These are phyloP conservation scores for Musa acuminata DNA, from an alignment of 176 grass and related monocot species.

Conservation along the genomic window DNA sequence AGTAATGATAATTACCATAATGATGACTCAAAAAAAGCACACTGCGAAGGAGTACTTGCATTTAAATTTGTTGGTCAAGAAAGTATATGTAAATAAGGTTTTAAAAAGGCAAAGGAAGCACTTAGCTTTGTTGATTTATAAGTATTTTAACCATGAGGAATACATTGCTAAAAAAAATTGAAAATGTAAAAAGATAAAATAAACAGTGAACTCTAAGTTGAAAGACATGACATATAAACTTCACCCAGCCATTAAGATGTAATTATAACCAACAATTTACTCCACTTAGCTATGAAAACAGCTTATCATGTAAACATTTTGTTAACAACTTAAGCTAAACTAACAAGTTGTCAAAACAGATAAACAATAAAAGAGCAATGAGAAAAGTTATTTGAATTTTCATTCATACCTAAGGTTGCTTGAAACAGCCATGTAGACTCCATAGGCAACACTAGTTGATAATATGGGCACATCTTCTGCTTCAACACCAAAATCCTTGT, in stretches of 20 bases:
- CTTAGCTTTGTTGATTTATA: too few relatives aligned
- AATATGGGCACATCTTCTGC: constrained; percentile 62
- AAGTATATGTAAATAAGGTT: too few relatives aligned
- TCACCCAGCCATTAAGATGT: background rate
- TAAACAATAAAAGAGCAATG: background rate
- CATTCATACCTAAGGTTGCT: constrained; percentile 80
- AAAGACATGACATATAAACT: too few relatives aligned
- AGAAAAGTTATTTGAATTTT: background rate
- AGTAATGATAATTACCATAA: too few relatives aligned
- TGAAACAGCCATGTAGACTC: constrained; percentile 93
- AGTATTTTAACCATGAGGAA: too few relatives aligned
- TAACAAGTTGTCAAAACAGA: constrained; percentile 4
- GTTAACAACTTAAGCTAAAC: background rate
- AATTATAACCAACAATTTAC: background rate
- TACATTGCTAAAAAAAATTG: too few relatives aligned
- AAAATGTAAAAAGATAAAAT: too few relatives aligned
- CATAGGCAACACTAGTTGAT: constrained; percentile 77
- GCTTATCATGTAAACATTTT: background rate
- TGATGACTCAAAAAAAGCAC: too few relatives aligned
- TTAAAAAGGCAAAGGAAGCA: too few relatives aligned
- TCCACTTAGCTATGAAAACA: background rate
- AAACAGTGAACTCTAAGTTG: too few relatives aligned
- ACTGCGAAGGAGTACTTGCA: too few relatives aligned
- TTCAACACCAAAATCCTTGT: constrained; percentile 60
- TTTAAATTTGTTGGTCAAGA: too few relatives aligned